Base-by-base conservation (phyloP, 2,329 filamentous ascomycete species). In the Diaporthe citriasiana region DNA sequence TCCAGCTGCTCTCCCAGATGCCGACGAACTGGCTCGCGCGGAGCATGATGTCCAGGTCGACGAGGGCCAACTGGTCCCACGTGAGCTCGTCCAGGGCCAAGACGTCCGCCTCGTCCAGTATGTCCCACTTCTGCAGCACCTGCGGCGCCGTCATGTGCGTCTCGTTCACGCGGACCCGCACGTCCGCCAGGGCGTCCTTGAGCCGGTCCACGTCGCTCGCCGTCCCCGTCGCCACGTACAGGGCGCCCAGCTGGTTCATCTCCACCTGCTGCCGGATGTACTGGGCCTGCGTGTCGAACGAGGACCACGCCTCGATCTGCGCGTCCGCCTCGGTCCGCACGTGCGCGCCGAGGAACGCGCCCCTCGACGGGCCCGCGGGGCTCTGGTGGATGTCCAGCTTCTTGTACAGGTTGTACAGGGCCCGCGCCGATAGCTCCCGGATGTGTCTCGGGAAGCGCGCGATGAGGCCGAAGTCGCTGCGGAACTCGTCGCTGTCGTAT, bases 1-100 rank as follows among this genome's bases (percentile, higher is more conserved):
- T 59, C 74, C 74, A 75, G 50, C 74, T 75, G 53, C 74, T 75
- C 66, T 75, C 71, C 74, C 74, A 75, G 57, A 75, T 75, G 56
- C 74, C 74, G 56, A 73, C 74, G 45, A 75, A 75, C n/a, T 45
- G 66, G 42, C 66, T 73, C 10, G 74, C 71, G n/a, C 74, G 57
- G 33, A 73, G 57, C 74, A 75, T 75, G 42, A 75, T 73, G 45
- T 75, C 74, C 17, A 75, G 59, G 38, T 75, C 74, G 10, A 75
- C 66, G 8, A 75, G 74, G 10, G 74, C 74, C 74, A 75, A 68
- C 71, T 75, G 74, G 33, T 75, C 74, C 74, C 74, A 75, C 15
- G 74, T 73, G 3, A 75, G 66, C 5, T 68, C 63, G 42, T 75
- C 74, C 17, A 75, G 65, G 17, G 71, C 15, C 66, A 75, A 73